phyloP scores from a whole-genome alignment of 2,329 filamentous ascomycete species.

The Fusarium sp. region DNA sequence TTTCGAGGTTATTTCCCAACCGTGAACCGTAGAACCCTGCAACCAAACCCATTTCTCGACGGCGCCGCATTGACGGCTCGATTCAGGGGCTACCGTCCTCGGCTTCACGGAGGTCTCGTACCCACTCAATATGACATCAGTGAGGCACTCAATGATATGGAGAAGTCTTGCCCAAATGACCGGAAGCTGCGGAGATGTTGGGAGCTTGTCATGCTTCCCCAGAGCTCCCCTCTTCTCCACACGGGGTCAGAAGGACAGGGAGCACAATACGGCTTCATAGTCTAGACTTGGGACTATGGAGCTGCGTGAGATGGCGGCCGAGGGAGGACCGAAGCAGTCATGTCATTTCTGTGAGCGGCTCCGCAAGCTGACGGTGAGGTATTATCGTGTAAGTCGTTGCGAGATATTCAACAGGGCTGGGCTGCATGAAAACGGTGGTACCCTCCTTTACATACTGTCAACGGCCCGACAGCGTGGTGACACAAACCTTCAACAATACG shows the following conservation, averaged over 20 bases:
- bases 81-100: too few species aligned
- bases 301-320: neutral
- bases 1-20: too few species aligned
- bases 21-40: too few species aligned
- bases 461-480: neutral
- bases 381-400: neutral
- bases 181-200: neutral
- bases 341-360: neutral
- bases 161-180: neutral
- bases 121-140: too few species aligned
- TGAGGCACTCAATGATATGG: neutral
- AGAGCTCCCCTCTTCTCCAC: neutral
- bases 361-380: neutral
- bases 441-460: neutral
- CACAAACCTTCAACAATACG: slow-evolving; percentile 11
- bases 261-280: neutral
- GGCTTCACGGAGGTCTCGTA: too few species aligned
- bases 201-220: neutral
- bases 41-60: too few species aligned
- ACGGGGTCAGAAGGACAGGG: neutral
- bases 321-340: slow-evolving; percentile 3
- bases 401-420: too few species aligned
- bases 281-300: slow-evolving; percentile 4
- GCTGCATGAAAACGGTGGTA: neutral
- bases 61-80: too few species aligned